Conservation (phyloP, 2,329 filamentous ascomycete species). For the Zymoseptoria tritici region DNA sequence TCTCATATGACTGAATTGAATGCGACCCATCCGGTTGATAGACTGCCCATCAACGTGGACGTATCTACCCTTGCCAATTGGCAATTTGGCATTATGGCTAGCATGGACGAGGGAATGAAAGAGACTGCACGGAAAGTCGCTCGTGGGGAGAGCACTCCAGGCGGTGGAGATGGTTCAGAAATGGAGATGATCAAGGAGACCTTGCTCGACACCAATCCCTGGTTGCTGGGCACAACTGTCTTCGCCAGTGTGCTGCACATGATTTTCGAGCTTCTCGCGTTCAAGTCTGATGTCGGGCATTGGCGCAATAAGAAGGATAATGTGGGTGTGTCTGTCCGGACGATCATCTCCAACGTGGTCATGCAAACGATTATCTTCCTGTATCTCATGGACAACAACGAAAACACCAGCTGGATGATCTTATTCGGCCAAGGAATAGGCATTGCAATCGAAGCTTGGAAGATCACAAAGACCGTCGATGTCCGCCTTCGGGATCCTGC, state of each 20-base stretch:
- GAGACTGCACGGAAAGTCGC: slow-evolving; percentile 72
- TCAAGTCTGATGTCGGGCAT: slow-evolving; percentile 94
- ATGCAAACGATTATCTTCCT: slow-evolving; percentile 96
- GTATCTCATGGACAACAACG: slow-evolving; percentile 93
- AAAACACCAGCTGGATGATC: slow-evolving; percentile 99
- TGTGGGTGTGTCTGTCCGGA: slow-evolving; percentile 89
- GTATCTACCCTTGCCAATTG: slow-evolving; percentile 74
- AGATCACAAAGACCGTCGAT: slow-evolving; percentile 91
- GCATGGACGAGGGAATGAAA: slow-evolving; percentile 81
- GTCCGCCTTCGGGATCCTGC: slow-evolving; percentile 67
- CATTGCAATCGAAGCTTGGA: slow-evolving; percentile 76
- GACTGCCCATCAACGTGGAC: slow-evolving; percentile 73
- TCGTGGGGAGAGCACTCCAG: slow-evolving; percentile 61
- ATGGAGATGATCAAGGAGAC: slow-evolving; percentile 97
- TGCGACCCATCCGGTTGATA: slow-evolving; percentile 81
- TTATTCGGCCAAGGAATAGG: slow-evolving; percentile 85
- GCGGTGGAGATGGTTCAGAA: slow-evolving; percentile 81
- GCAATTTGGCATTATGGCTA: slow-evolving; percentile 82
- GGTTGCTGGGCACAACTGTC: slow-evolving; percentile 75
- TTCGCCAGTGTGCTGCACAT: slow-evolving; percentile 84
- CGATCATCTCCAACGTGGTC: slow-evolving; percentile 93
- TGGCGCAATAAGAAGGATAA: slow-evolving; percentile 99
- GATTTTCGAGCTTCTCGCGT: slow-evolving; percentile 90
- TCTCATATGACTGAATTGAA: slow-evolving; percentile 89
- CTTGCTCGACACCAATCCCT: slow-evolving; percentile 86